Evolutionary conservation across 1,284 basidiomycete species (phyloP).

Genomic region (Coniophora puteana): DNA sequence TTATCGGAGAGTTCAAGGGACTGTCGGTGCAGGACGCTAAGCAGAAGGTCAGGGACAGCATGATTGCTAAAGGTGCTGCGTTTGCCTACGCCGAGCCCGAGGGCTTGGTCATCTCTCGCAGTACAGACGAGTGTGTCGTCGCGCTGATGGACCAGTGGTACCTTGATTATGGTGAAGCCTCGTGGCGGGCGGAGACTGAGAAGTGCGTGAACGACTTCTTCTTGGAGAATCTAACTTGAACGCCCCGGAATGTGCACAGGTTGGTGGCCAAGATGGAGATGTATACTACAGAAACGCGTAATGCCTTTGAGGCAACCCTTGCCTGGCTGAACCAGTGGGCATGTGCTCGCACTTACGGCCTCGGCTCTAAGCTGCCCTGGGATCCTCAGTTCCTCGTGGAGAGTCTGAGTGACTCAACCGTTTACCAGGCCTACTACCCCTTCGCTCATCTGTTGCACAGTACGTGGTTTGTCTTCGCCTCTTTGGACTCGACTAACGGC

Average conservation of each 20-base stretch:
- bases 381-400: slow-evolving; percentile 97
- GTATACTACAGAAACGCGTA: slow-evolving; percentile 85
- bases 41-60: slow-evolving; percentile 78
- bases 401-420: slow-evolving; percentile 95
- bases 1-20: slow-evolving; percentile 87
- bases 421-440: slow-evolving; percentile 99
- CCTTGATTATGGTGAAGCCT: slow-evolving; percentile 92
- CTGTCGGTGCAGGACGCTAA: slow-evolving; percentile 89
- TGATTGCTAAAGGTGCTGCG: slow-evolving; percentile 80
- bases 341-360: slow-evolving; percentile 94
- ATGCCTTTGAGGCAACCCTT: slow-evolving; percentile 90
- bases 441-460: slow-evolving; percentile 88
- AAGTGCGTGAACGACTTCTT: slow-evolving; percentile 50
- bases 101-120: slow-evolving; percentile 85
- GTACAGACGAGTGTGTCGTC: slow-evolving; percentile 95
- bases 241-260: slow-evolving; percentile 41
- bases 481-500: slow-evolving; percentile 2
- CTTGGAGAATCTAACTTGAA: too few relatives aligned
- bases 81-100: slow-evolving; percentile 97
- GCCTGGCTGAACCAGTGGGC: slow-evolving; percentile 99
- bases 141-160: slow-evolving; percentile 99
- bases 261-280: slow-evolving; percentile 87
- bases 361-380: slow-evolving; percentile 97
- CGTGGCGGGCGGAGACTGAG: slow-evolving; percentile 86
- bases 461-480: slow-evolving; percentile 27